Evolutionary conservation across 1,284 basidiomycete genomes (phyloP).

Genomic region (Trametes pubescens): DNA sequence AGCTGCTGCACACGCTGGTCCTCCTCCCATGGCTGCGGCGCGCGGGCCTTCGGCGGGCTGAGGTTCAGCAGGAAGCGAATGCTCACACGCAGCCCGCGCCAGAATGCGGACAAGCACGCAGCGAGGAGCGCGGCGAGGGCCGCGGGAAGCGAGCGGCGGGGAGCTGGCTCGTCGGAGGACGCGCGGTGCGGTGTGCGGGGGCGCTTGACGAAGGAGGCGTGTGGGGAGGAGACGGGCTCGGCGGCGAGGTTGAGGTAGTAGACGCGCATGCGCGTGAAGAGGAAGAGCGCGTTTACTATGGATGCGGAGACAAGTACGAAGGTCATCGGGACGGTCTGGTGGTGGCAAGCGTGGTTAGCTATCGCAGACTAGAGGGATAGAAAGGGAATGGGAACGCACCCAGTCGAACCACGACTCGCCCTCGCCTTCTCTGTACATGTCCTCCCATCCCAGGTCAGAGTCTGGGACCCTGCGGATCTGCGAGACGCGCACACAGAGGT

Average conservation of each 20-base stretch:
- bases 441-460: slow-evolving; percentile 78
- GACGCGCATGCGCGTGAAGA: slow-evolving; percentile 70
- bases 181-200: slow-evolving; percentile 40
- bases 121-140: slow-evolving; percentile 41
- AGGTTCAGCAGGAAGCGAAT: slow-evolving; percentile 76
- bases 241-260: slow-evolving; percentile 68
- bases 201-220: slow-evolving; percentile 66
- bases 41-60: slow-evolving; percentile 55
- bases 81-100: slow-evolving; percentile 59
- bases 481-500: slow-evolving; percentile 69
- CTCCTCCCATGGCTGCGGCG: slow-evolving; percentile 51
- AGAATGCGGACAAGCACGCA: slow-evolving; percentile 47
- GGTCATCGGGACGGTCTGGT: slow-evolving; percentile 67
- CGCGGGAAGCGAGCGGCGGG: slow-evolving; percentile 52
- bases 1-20: slow-evolving; percentile 67
- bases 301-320: slow-evolving; percentile 59
- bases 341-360: not conserved
- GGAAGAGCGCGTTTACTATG: slow-evolving; percentile 64
- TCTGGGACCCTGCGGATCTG: slow-evolving; percentile 64
- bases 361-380: not conserved
- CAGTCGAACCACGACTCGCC: slow-evolving; percentile 80
- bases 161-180: slow-evolving; percentile 34
- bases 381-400: slow-evolving; percentile 57
- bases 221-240: slow-evolving; percentile 74
- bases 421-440: slow-evolving; percentile 72